phyloP scores from a whole-genome alignment of 164 flowering plant species.

The Warburgia ugandensis region DNA sequence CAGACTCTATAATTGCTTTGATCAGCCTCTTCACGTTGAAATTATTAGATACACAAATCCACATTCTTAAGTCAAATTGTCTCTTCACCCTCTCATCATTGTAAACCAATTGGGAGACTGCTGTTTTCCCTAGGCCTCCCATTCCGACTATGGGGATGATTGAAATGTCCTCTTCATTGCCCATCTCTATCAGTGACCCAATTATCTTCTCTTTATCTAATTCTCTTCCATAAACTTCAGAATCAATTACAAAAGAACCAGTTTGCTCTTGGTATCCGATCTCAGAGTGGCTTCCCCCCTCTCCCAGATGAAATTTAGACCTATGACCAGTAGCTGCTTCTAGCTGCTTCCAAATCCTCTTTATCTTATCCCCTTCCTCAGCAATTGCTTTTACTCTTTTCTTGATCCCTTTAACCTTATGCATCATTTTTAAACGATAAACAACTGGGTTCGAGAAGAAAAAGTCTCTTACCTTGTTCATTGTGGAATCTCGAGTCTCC shows the following conservation, averaged over 20 bases:
- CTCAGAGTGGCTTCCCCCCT: no score
- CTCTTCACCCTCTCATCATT: not conserved
- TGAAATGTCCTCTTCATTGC: not conserved
- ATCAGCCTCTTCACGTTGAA: not conserved
- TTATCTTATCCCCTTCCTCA: not conserved
- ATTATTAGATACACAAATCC: conserved; percentile 1
- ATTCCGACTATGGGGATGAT: conserved; percentile 2
- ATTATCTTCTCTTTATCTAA: not conserved
- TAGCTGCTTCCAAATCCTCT: not conserved
- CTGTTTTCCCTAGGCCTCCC: conserved; percentile 1
- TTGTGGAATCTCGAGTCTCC: not conserved
- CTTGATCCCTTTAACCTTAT: not conserved
- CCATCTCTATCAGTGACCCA: not conserved
- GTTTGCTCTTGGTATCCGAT: not conserved
- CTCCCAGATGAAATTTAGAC: no score
- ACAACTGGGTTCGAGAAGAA: not conserved
- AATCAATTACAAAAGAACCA: not conserved
- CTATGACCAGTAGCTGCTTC: no score
- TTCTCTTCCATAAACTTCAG: not conserved
- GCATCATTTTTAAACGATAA: not conserved
- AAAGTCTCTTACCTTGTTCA: conserved; percentile 2
- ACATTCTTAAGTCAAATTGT: not conserved
- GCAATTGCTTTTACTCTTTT: not conserved
- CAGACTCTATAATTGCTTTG: not conserved
- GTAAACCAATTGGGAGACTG: not conserved